Evolutionary conservation across 1,139 yeast species (phyloP).

Genomic region (Diutina rugosa): DNA sequence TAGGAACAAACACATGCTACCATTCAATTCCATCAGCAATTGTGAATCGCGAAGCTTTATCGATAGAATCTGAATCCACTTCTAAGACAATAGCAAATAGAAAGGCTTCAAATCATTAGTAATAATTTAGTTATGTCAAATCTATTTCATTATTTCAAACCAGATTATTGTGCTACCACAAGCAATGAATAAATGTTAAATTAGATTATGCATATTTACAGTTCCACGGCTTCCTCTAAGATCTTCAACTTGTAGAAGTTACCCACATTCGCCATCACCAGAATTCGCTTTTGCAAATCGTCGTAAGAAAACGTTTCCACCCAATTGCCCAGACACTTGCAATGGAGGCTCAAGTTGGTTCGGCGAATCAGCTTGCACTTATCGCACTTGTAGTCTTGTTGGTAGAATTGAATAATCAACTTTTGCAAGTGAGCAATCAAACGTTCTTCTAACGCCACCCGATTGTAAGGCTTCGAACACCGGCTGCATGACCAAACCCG

Average conservation of each 20-base stretch:
- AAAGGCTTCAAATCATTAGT: no score
- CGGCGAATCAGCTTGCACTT: conserved; percentile 63
- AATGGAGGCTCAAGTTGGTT: conserved; percentile 60
- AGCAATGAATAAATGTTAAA: conserved; percentile 9
- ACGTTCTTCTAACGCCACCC: conserved; percentile 65
- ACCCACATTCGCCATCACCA: conserved; percentile 47
- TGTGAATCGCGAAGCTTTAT: no score
- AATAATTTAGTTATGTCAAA: no score
- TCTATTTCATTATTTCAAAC: no score
- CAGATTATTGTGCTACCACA: no score
- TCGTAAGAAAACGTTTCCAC: conserved; percentile 37
- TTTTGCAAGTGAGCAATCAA: conserved; percentile 53
- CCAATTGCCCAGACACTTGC: conserved; percentile 88
- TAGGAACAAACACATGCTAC: no score
- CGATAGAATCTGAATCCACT: no score
- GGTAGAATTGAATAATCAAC: conserved; percentile 44
- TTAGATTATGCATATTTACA: conserved; percentile 13
- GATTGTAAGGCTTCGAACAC: conserved; percentile 55
- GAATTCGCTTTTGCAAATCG: conserved; percentile 31
- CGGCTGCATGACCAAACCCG: conserved; percentile 54
- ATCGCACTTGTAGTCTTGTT: conserved; percentile 72
- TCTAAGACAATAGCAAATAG: no score
- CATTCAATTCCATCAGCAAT: no score
- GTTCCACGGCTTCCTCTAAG: conserved; percentile 23
- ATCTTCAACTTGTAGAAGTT: conserved; percentile 47